Conservation (phyloP, 2,329 filamentous ascomycete genomes). For the Colletotrichum caudatum region DNA sequence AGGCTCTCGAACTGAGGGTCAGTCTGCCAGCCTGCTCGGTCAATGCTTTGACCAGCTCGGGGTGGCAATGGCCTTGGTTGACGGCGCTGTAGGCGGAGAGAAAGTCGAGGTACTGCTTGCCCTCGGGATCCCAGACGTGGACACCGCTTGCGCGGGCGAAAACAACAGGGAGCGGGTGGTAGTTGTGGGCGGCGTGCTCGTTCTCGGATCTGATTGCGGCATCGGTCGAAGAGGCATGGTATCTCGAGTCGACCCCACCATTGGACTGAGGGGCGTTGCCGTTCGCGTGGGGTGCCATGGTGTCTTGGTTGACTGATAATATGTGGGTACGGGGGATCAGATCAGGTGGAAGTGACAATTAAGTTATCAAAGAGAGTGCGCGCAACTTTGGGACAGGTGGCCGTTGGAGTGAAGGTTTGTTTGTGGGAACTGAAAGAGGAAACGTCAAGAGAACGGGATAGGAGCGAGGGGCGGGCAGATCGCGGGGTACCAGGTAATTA, state of each 20-base stretch:
- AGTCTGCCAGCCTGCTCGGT: conserved; percentile 89
- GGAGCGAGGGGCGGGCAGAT: conserved; percentile 42
- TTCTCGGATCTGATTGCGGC: conserved; percentile 85
- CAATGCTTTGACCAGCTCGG: conserved; percentile 91
- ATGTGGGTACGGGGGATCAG: neutral
- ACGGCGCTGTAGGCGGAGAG: conserved; percentile 97
- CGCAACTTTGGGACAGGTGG: conserved; percentile 35
- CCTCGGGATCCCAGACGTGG: conserved; percentile 97
- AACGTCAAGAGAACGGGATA: conserved; percentile 32
- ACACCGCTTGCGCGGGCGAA: conserved; percentile 88
- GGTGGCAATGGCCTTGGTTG: conserved; percentile 98
- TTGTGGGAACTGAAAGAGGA: conserved; percentile 11
- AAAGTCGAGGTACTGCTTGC: conserved; percentile 95
- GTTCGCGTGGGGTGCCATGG: conserved; percentile 72
- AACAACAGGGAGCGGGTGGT: conserved; percentile 95
- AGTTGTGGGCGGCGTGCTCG: conserved; percentile 95
- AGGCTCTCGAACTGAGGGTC: conserved; percentile 93
- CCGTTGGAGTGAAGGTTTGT: conserved; percentile 20
- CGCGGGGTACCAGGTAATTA: conserved; percentile 40
- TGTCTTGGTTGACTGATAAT: conserved; percentile 39
- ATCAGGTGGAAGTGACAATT: conserved; percentile 33
- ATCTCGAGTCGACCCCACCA: conserved; percentile 53
- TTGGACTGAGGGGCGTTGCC: conserved; percentile 50
- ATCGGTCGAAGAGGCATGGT: conserved; percentile 83
- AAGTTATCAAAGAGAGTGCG: conserved; percentile 29